Conservation (phyloP, 1,284 basidiomycete species). For the Stereum hirsutum region DNA sequence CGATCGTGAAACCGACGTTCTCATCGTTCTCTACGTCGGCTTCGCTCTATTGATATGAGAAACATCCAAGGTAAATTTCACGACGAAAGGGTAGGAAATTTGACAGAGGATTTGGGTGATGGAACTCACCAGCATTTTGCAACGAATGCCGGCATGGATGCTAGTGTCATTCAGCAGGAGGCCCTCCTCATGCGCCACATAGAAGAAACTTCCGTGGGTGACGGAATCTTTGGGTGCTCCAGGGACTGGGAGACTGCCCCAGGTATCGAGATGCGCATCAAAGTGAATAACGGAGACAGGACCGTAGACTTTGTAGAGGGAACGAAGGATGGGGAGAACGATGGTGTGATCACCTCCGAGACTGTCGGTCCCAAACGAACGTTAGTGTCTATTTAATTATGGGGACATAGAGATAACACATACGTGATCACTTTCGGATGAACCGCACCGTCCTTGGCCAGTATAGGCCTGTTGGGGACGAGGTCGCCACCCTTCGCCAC, state of each 20-base stretch:
- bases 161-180: conserved; percentile 64
- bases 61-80: not conserved
- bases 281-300: conserved; percentile 77
- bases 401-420: conserved; percentile 7
- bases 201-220: conserved; percentile 75
- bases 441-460: conserved; percentile 44
- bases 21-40: conserved; percentile 56
- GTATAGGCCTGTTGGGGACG: conserved; percentile 11
- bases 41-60: conserved; percentile 36
- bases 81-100: not conserved
- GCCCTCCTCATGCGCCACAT: conserved; percentile 63
- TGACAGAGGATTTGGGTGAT: too few species aligned
- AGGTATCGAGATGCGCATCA: conserved; percentile 68
- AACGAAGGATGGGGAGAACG: conserved; percentile 66
- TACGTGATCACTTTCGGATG: conserved; percentile 66
- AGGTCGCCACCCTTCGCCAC: conserved; percentile 21
- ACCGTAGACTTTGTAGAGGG: conserved; percentile 64
- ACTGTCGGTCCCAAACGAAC: conserved; percentile 21
- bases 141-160: conserved; percentile 72
- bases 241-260: conserved; percentile 38
- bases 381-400: not conserved
- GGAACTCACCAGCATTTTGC: conserved; percentile 55
- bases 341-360: conserved; percentile 78
- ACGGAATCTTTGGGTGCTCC: conserved; percentile 48
- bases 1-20: conserved; percentile 58